Evolutionary conservation across 768 basidiomycete genomes (phyloP), one percentile per base, ranked within the genome.

Genomic region (Imleria badia): DNA sequence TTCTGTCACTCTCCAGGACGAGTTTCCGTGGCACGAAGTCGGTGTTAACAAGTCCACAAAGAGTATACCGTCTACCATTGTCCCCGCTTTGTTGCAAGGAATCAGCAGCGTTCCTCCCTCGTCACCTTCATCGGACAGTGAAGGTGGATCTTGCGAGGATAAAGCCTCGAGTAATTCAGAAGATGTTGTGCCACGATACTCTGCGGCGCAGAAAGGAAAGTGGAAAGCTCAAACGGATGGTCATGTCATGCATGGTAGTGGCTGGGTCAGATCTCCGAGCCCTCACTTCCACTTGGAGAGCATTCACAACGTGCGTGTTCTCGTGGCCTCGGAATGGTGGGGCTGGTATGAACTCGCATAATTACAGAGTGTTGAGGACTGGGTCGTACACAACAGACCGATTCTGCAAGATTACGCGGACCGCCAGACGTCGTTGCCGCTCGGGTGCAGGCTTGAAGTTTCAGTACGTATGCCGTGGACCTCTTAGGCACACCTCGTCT

Each of bases 341-440:
- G 11, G 15, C 22, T 19, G 2, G 14, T 41, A 41, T 19, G 13
- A 48, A 46, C 23, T 11, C 8, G 4, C 6, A 7, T 42, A 33
- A 8, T 13, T 51, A 7, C 29, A 72, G 68, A 34, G 59, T 10
- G 49, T 45, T 0, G 54, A 47, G 2, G 59, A 67, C 6, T 70
- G 68, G 68, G 60, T 62, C 0, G 13, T 29, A 12, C 64, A 70
- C 30, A 70, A 50, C 20, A 60, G 39, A 47, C 64, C 60, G 0
- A 50, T 68, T 20, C 34, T 70, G 22, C 63, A 60, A 48, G 60
- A 68, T 26, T 72, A 66, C 29, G 68, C 70, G 0, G 42, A 70
- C 10, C 64, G 70, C 20, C 68, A 72, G 55, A 47, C 36, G 10
- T 55, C 57, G 12, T 51, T 66, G 42, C 66, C 68, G 1, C 48